A percentile compares a stretch with the other conserved stretches of the same genome.
Conservation (phyloP, 2,329 filamentous ascomycete species). For the Sclerotinia subarctica region DNA sequence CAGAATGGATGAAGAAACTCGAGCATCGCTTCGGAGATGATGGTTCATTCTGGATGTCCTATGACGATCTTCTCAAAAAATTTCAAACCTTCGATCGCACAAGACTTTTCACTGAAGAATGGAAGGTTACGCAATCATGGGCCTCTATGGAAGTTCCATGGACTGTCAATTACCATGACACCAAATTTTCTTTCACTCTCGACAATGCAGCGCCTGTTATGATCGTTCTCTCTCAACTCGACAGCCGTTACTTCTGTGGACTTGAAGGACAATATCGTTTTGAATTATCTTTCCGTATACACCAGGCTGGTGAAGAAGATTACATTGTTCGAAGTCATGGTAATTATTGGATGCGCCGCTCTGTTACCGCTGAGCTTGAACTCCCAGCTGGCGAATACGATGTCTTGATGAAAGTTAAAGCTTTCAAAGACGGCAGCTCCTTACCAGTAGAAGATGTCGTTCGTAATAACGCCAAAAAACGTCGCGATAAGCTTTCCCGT, state of each 20-base stretch:
- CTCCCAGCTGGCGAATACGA: constrained; percentile 56
- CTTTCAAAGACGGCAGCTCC: constrained; percentile 43
- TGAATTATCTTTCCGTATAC: constrained; percentile 47
- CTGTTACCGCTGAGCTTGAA: constrained; percentile 56
- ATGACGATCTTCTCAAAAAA: constrained; percentile 59
- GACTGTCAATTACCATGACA: constrained; percentile 57
- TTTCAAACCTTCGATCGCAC: constrained; percentile 60
- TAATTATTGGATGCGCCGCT: constrained; percentile 49
- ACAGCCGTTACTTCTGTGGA: constrained; percentile 59
- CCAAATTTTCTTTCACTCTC: constrained; percentile 57
- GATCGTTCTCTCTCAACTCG: constrained; percentile 58
- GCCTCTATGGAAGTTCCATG: constrained; percentile 59
- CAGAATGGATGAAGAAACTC: constrained; percentile 55
- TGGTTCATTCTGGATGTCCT: constrained; percentile 62
- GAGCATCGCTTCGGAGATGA: constrained; percentile 60
- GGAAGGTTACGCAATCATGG: constrained; percentile 60
- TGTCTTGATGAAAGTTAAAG: constrained; percentile 54
- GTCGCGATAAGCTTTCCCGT: constrained; percentile 52
- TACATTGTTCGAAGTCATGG: constrained; percentile 56
- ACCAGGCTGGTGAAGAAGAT: constrained; percentile 52
- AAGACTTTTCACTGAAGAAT: constrained; percentile 56
- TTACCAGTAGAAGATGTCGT: constrained; percentile 49
- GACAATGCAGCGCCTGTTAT: constrained; percentile 54
- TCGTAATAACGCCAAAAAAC: constrained; percentile 38
- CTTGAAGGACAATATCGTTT: constrained; percentile 56